Base-by-base conservation (phyloP, 345 rosid genomes). In the Syzygium oleosum region DNA sequence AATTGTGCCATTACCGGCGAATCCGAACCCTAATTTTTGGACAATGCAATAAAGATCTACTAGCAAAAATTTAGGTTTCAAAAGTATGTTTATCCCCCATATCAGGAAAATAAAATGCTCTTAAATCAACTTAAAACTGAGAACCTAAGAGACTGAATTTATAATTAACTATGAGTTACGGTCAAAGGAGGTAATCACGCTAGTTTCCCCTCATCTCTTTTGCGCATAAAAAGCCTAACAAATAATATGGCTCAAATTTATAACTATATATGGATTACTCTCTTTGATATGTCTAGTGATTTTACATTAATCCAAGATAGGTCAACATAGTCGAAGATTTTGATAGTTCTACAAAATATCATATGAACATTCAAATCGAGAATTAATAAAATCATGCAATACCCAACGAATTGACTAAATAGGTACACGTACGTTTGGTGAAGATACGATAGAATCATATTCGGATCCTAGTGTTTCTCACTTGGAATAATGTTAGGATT, bases 191-290 rank as follows among this genome's bases (percentile, higher is more conserved):
- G 58, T 54, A 2, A 54, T 0, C 7, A 9, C 1, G 4, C 58
- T 2, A 7, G 58, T 54, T 54, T 23, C 7, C 58, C 58, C 58
- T 9, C 27, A 8, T 56, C 61, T 56, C 27, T 56, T 56, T 56
- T 0, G 12, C 22, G 3, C 22, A 4, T 22, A 56, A 3, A 9
- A 56, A 22, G 7, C 0, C 6, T 55, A 9, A 55, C 5, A 55
- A 55, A 0, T 55, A 51, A 55, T 8, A 55, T 55, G 59, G 25
- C n/a, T n/a, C n/a, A n/a, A n/a, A n/a, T n/a, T n/a, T n/a, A n/a
- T n/a, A n/a, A n/a, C 0, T 55, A 55, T 8, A 55, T 22, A 55
- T 9, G 8, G 27, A 55, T 55, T 55, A 4, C 59, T 9, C 59
- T 55, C 27, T 55, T 55, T 55, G 25, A 55, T 22, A 55, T 55